Percentiles rank a stretch among this genome's conserved stretches.
phyloP scores from a whole-genome alignment of 495 filamentous ascomycete species.

The Xylaria bambusicola region DNA sequence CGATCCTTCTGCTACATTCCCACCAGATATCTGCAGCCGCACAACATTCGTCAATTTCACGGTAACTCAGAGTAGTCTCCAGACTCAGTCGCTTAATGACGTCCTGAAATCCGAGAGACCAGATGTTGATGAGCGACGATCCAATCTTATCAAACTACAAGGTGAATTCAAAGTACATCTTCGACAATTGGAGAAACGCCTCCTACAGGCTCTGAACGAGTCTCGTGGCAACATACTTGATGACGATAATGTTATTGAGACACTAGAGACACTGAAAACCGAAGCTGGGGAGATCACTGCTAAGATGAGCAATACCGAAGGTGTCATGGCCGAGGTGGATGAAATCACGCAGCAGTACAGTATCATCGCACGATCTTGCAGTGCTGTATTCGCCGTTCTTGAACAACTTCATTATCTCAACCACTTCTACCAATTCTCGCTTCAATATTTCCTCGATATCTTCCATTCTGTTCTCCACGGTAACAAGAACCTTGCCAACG shows the following conservation, averaged over 20 bases:
- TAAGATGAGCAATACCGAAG: conserved; percentile 96
- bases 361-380: conserved; percentile 89
- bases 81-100: conserved; percentile 95
- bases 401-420: conserved; percentile 98
- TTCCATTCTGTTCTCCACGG: conserved; percentile 88
- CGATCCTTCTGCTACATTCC: conserved; percentile 93
- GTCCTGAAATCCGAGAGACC: conserved; percentile 96
- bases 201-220: conserved; percentile 94
- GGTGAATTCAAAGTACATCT: conserved; percentile 98
- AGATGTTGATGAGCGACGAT: conserved; percentile 95
- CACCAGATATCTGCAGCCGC: conserved; percentile 96
- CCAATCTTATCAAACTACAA: conserved; percentile 96
- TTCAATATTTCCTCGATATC: conserved; percentile 97
- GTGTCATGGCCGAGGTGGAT: conserved; percentile 97
- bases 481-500: conserved; percentile 70
- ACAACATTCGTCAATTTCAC: conserved; percentile 99
- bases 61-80: conserved; percentile 96
- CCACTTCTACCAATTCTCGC: conserved; percentile 99
- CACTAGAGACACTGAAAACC: conserved; percentile 95
- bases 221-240: conserved; percentile 97
- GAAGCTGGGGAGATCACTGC: conserved; percentile 93
- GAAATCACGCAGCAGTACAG: conserved; percentile 91
- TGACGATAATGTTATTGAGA: conserved; percentile 97
- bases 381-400: conserved; percentile 92
- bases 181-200: conserved; percentile 90